Evolutionary conservation across 371 early-diverging fungal genomes (phyloP).

Genomic region (Circinella umbellata): DNA sequence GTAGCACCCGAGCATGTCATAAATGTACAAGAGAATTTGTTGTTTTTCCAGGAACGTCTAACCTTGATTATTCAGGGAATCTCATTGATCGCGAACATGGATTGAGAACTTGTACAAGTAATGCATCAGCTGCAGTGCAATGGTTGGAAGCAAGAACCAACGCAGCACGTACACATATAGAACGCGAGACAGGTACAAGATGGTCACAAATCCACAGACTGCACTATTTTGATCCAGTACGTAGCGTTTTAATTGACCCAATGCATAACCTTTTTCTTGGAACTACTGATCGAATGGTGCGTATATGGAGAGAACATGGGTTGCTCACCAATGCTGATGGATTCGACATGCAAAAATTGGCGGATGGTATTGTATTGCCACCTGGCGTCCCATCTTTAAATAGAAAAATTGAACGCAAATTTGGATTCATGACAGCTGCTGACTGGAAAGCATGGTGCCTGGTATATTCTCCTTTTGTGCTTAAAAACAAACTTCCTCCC

Average conservation of each 20-base stretch:
- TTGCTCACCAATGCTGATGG: background rate
- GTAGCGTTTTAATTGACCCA: conserved; percentile 14
- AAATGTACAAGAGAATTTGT: conserved; percentile 11
- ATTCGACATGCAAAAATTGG: background rate
- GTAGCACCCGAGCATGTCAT: conserved; percentile 9
- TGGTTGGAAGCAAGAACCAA: background rate
- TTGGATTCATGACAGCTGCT: conserved; percentile 8
- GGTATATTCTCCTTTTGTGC: background rate
- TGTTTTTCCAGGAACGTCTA: background rate
- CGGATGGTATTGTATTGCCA: background rate
- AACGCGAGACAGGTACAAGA: conserved; percentile 6
- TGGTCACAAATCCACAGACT: conserved; percentile 16
- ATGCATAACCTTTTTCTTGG: conserved; percentile 22
- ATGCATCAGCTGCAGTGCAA: background rate
- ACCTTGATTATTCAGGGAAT: background rate
- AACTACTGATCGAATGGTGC: conserved; percentile 6
- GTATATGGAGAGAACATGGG: background rate
- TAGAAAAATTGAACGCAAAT: background rate
- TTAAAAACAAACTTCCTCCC: background rate
- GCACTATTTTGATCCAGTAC: conserved; percentile 14
- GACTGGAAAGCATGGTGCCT: conserved; percentile 12
- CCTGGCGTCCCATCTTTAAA: background rate
- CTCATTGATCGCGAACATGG: background rate
- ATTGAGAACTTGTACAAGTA: background rate
- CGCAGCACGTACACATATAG: background rate